Conservation (phyloP, 257 asterid species). For the Salvia hispanica region DNA sequence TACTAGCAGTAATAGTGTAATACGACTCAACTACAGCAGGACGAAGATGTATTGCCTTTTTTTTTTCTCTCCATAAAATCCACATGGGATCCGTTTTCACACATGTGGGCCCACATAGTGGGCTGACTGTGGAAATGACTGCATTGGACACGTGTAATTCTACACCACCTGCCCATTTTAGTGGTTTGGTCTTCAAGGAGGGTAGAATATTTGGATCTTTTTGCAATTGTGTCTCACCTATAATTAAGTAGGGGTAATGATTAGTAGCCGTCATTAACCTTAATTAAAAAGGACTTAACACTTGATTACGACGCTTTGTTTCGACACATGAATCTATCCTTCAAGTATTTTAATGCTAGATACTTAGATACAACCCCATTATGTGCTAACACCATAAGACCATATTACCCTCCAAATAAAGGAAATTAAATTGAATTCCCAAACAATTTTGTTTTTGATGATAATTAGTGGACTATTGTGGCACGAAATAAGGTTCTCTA, state of each 20-base stretch:
- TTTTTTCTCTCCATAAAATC: no score
- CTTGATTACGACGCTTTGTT: conserved; percentile 30
- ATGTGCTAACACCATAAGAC: background rate
- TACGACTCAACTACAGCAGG: no score
- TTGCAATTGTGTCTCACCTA: conserved; percentile 20
- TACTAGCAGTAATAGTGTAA: no score
- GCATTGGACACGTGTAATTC: conserved; percentile 23
- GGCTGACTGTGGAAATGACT: conserved; percentile 30
- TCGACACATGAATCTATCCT: background rate
- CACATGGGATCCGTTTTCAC: background rate
- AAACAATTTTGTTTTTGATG: no score
- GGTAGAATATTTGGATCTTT: conserved; percentile 35
- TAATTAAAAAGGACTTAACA: conserved; percentile 6
- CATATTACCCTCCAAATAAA: background rate
- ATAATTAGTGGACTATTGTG: no score
- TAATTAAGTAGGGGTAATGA: background rate
- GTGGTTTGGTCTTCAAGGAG: conserved; percentile 34
- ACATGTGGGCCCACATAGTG: conserved; percentile 33
- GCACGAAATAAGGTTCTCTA: no score
- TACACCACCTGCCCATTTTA: conserved; percentile 27
- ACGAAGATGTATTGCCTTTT: no score
- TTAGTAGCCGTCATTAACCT: background rate
- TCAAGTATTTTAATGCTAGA: background rate
- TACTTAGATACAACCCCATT: background rate
- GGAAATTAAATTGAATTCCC: no score